Evolutionary conservation across 192 early-diverging fungal species (phyloP), one percentile per base, ranked within the genome.

Genomic region (Coemansia sp.): DNA sequence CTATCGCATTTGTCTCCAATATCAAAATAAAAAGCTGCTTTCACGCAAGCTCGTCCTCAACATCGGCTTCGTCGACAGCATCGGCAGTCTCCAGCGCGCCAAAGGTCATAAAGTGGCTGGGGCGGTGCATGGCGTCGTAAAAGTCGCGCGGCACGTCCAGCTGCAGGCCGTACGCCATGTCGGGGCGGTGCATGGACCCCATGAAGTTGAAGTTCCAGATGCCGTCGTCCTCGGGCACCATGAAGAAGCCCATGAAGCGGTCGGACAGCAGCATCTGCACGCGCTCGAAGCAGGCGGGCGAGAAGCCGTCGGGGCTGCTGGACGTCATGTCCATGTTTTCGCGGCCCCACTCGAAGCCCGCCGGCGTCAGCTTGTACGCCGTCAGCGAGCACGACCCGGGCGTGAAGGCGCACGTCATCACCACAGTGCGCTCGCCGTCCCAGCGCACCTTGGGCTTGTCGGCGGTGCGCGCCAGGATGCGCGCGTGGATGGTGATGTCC

Each of bases 181-280:
- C 93, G 0, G 90, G 85, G 25, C 91, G 88, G 67, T 96, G 94
- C 62, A 89, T 91, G 10, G 97, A 92, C 10, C 96, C 97, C 95
- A 97, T 97, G 77, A 99, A 97, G 82, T 95, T 95, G 81, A 97
- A 98, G 81, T 99, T 99, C 97, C 97, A 99, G 59, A 97, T 82
- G 37, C 92, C 93, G 40, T 94, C 92, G 40, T 90, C 90, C 59
- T 91, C 89, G 0, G 97, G 97, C 2, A 98, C 96, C 95, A 99
- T 95, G 61, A 99, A 99, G 89, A 91, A 96, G 37, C 97, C 97
- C 63, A 97, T 90, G 89, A 96, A 98, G 32, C 94, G 86, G 79
- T 99, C 96, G 15, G 93, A 94, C 39, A 99, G 73, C 35, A 98
- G 80, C 88, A 99, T 97, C 83, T 99, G 97, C 45, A 98, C 96